Evolutionary conservation across 495 filamentous ascomycete genomes (phyloP).

Genomic region (Penicillium arizonense): DNA sequence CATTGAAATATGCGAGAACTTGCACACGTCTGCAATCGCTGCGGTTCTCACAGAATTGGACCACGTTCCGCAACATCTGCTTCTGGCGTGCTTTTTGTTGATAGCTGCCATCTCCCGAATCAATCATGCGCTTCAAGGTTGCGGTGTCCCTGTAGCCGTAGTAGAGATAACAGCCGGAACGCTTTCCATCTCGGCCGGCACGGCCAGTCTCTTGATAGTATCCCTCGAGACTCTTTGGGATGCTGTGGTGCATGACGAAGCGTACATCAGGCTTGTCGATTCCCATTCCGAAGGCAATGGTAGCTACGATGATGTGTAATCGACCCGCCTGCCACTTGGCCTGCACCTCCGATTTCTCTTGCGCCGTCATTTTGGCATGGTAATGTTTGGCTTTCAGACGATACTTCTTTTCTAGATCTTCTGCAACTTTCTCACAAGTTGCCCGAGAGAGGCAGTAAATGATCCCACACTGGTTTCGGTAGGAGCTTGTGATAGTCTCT

Average conservation of each 20-base stretch:
- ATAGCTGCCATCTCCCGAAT: slow-evolving; percentile 66
- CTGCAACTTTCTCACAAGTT: slow-evolving; percentile 76
- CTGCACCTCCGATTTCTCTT: slow-evolving; percentile 67
- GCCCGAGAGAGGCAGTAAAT: slow-evolving; percentile 89
- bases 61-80: slow-evolving; percentile 79
- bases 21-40: slow-evolving; percentile 84
- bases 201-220: slow-evolving; percentile 98
- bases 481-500: slow-evolving; percentile 62
- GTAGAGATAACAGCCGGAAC: slow-evolving; percentile 86
- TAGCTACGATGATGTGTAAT: slow-evolving; percentile 92
- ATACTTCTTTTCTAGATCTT: slow-evolving; percentile 56
- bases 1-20: slow-evolving; percentile 89
- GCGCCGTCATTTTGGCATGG: slow-evolving; percentile 71
- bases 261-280: slow-evolving; percentile 97
- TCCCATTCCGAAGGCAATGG: slow-evolving; percentile 98
- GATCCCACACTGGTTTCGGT: slow-evolving; percentile 77
- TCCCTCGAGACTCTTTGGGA: slow-evolving; percentile 95
- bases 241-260: slow-evolving; percentile 87
- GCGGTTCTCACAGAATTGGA: slow-evolving; percentile 83
- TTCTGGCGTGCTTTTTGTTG: slow-evolving; percentile 81
- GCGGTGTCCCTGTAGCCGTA: slow-evolving; percentile 74
- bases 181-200: slow-evolving; percentile 85
- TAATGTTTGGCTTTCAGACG: slow-evolving; percentile 78
- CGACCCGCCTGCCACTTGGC: slow-evolving; percentile 75
- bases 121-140: slow-evolving; percentile 69